Base-by-base conservation (phyloP, 768 basidiomycete species). In the Boletellus emodensis region DNA sequence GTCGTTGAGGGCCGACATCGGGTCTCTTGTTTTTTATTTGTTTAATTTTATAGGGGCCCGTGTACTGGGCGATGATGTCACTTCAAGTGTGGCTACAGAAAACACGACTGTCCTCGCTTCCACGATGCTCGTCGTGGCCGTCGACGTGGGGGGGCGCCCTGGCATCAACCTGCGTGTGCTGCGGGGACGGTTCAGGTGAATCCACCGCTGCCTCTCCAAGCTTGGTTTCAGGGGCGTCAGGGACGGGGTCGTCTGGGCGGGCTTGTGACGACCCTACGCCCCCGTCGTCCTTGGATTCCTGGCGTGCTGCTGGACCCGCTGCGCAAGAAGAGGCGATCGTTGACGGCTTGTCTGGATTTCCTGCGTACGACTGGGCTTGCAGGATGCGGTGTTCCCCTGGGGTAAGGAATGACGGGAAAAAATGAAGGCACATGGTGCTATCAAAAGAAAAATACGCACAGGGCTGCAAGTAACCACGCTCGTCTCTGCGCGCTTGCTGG, bases 351-450 rank as follows among this genome's bases (percentile, higher is more conserved):
- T 33, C 47, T 0, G 61, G 52, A 18, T 58, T 61, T 7, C 58
- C 47, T 12, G 41, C 49, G 10, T 44, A 46, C 30, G 47, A 44
- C 12, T 63, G 61, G 1, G 58, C 65, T 38, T 63, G 59, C 12
- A 56, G 18, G 32, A 69, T 57, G 14, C 67, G 66, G 40, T 56
- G 49, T 52, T 68, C 59, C 65, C 63, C 66, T 62, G 38, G 10
- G 33, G 26, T 18, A 22, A 36, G 13, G 20, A 20, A 20, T 20
- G 20, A 30, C 30, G 11, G 11, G 30, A 30, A 30, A 30, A 10
- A 9, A 11, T 30, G 28, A 30, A 30, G 11, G 7, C 30, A 30
- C 30, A 10, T 7, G 30, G 3, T 11, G 11, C 6, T 30, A 7
- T 9, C 24, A 26, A 7, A 9, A 30, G 39, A 3, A 20, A 13